A percentile compares a stretch with the other conserved stretches of the same genome.
Conservation (phyloP, 1,284 basidiomycete species). For the Irpex sp. region DNA sequence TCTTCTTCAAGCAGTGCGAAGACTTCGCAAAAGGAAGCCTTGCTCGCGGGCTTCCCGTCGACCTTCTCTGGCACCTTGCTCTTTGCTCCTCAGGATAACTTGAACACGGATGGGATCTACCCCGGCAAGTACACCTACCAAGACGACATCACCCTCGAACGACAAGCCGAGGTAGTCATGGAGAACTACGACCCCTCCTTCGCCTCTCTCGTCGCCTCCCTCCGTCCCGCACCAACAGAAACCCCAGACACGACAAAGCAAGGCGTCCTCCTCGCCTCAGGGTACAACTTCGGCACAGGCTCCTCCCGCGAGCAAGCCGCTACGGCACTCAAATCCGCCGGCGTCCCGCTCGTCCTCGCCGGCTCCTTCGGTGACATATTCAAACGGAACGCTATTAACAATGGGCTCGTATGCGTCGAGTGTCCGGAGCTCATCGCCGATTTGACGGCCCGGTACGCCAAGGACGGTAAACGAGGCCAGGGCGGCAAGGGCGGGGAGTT, state of each 20-base stretch:
- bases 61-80: slow-evolving; percentile 82
- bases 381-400: slow-evolving; percentile 99
- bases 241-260: slow-evolving; percentile 28
- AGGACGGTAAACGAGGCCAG: slow-evolving; percentile 69
- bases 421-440: slow-evolving; percentile 87
- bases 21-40: slow-evolving; percentile 44
- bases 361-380: slow-evolving; percentile 99
- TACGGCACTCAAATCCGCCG: slow-evolving; percentile 93
- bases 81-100: slow-evolving; percentile 95
- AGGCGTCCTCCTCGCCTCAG: slow-evolving; percentile 81
- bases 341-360: slow-evolving; percentile 90
- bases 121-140: slow-evolving; percentile 99
- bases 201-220: slow-evolving; percentile 66
- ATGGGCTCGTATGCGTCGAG: slow-evolving; percentile 94
- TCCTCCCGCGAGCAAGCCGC: slow-evolving; percentile 99
- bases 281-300: slow-evolving; percentile 99
- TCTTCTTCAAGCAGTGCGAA: slow-evolving; percentile 24
- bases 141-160: slow-evolving; percentile 95
- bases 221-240: slow-evolving; percentile 31
- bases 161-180: slow-evolving; percentile 97
- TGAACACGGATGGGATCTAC: slow-evolving; percentile 99
- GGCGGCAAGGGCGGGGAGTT: slow-evolving; percentile 78
- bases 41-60: slow-evolving; percentile 81
- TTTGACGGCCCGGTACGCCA: slow-evolving; percentile 73
- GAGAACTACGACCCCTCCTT: slow-evolving; percentile 97